Evolutionary conservation across 192 early-diverging fungal genomes (phyloP).

Genomic region (Diversispora eburnea): DNA sequence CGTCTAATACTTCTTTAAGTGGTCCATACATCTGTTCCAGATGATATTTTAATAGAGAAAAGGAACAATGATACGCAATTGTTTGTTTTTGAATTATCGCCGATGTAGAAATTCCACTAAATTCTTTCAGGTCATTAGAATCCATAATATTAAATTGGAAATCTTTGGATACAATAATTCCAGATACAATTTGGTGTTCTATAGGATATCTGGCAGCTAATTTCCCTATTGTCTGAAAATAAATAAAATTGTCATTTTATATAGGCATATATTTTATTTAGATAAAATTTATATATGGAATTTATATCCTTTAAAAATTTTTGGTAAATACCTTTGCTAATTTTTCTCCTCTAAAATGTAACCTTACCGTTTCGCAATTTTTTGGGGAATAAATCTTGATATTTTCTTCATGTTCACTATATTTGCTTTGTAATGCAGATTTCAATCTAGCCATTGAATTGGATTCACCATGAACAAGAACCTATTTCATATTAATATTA

Average conservation of each 20-base stretch:
- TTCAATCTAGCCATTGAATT: conserved; percentile 91
- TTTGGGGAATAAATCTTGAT: conserved; percentile 84
- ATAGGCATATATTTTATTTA: not conserved
- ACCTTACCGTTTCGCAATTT: conserved; percentile 83
- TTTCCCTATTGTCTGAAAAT: conserved; percentile 68
- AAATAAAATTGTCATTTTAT: not conserved
- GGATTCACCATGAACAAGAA: conserved; percentile 93
- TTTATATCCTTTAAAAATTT: not conserved
- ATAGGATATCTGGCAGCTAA: conserved; percentile 74
- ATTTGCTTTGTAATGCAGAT: conserved; percentile 80
- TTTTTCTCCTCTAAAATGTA: conserved; percentile 95
- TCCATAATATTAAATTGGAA: conserved; percentile 87
- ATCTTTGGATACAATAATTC: conserved; percentile 85
- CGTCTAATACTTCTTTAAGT: conserved; percentile 47
- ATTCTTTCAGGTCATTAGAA: conserved; percentile 75
- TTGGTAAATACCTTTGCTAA: conserved; percentile 66
- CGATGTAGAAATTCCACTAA: conserved; percentile 72
- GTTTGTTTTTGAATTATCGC: conserved; percentile 73
- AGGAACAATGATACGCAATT: conserved; percentile 72
- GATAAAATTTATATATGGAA: not conserved
- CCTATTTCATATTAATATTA: conserved; percentile 33
- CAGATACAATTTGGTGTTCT: conserved; percentile 63
- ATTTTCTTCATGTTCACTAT: conserved; percentile 70
- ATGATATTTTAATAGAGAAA: conserved; percentile 81
- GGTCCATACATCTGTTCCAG: conserved; percentile 93